Evolutionary conservation across 2,329 filamentous ascomycete genomes (phyloP).

Genomic region (Ramichloridium luteum): DNA sequence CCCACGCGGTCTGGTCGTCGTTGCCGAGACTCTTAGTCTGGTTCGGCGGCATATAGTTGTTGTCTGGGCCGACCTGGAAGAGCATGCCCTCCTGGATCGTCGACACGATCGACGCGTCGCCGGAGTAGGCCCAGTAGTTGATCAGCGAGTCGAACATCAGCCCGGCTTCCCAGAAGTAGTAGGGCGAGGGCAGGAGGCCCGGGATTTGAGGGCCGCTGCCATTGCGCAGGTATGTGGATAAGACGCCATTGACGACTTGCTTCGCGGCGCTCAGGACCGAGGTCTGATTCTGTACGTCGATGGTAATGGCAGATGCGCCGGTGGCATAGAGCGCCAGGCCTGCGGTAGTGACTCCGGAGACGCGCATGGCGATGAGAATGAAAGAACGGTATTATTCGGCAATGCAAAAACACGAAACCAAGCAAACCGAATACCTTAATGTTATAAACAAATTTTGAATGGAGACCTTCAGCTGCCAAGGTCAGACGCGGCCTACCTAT

Average conservation of each 20-base stretch:
- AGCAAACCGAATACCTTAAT: no score
- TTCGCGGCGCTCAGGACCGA: slow-evolving; percentile 9
- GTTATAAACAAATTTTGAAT: no score
- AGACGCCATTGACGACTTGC: slow-evolving; percentile 10
- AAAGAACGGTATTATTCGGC: no score
- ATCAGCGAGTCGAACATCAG: slow-evolving; percentile 56
- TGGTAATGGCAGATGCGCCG: slow-evolving; percentile 7
- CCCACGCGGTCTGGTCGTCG: slow-evolving; percentile 63
- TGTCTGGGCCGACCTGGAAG: slow-evolving; percentile 46
- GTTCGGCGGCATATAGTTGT: slow-evolving; percentile 47
- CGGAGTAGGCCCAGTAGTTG: slow-evolving; percentile 57
- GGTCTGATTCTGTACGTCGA: slow-evolving; percentile 7
- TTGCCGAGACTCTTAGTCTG: slow-evolving; percentile 29
- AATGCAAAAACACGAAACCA: no score
- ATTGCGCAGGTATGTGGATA: slow-evolving; percentile 12
- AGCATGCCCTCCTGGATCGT: slow-evolving; percentile 47
- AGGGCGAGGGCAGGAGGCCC: slow-evolving; percentile 17
- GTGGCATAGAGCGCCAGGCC: slow-evolving; percentile 6
- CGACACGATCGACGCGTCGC: slow-evolving; percentile 50
- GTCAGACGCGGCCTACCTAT: no score
- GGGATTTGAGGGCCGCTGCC: slow-evolving; percentile 8
- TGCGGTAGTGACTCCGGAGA: no score
- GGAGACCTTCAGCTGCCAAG: no score
- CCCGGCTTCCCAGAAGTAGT: slow-evolving; percentile 53
- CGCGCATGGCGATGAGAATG: no score